Evolutionary conservation across 768 basidiomycete genomes (phyloP), one percentile per base, ranked within the genome.

Genomic region (Phaeolepiota aurea): DNA sequence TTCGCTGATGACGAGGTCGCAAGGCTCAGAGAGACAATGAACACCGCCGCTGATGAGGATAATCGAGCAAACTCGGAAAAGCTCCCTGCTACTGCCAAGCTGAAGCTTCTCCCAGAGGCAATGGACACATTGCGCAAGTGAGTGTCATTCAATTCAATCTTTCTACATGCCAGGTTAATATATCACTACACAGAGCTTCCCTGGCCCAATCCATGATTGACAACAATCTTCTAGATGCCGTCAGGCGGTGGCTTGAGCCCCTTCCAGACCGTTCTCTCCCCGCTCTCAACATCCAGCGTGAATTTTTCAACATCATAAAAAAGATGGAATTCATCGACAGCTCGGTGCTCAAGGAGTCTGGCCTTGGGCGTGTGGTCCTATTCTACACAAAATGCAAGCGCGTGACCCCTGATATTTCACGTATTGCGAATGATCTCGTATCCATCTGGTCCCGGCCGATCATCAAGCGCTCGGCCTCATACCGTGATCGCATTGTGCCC

Each of bases 301-400:
- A 92, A 39, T 81, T 98, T 48, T 90, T 98, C 63, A 72, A 76
- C 21, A 74, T 82, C 40, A 67, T 99, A 7, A 72, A 70, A 46
- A 89, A 84, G 68, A 89, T 98, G 83, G 84, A 87, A 47, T 87
- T 86, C 52, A 92, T 97, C 54, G 94, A 97, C 62, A 80, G 81
- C 21, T 62, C 79, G 14, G 87, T 88, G 3, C 81, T 99, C 51
- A 94, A 93, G 57, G 89, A 94, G 56, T 87, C 87, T 1, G 79
- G 82, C 0, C 72, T 99, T 3, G 96, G 96, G 12, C 82, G 83
- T 43, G 74, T 98, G 50, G 70, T 98, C 28, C 66, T 94, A 20
- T 98, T 98, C 64, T 99, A 99, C 70, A 94, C 92, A 16, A 92
- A 92, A 55, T 88, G 85, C 71, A 89, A 85, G 58, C 84, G 90